A percentile compares a stretch with the other conserved stretches of the same genome.
These are phyloP conservation scores for Trichoderma koningiopsis DNA, from an alignment of 2,329 filamentous ascomycete genomes.

Conservation along the genomic window DNA sequence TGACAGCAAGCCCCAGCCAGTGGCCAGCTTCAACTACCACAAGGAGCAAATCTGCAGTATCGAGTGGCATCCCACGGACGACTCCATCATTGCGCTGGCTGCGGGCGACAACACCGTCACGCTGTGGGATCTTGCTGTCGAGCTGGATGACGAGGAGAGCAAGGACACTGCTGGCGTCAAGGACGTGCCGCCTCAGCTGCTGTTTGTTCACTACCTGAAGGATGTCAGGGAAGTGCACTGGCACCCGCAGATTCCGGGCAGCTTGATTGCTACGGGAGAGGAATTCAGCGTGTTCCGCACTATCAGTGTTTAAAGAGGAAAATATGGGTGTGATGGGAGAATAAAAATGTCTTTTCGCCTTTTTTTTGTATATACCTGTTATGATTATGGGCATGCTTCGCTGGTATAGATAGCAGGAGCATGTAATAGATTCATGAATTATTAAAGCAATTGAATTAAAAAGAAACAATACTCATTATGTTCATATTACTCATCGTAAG, in stretches of 20 bases:
- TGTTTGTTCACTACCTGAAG: slow-evolving; percentile 97
- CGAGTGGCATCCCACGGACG: slow-evolving; percentile 97
- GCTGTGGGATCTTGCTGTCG: slow-evolving; percentile 94
- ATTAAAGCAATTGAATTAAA: neutral
- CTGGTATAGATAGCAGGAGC: slow-evolving; percentile 22
- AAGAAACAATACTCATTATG: neutral
- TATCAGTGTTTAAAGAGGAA: slow-evolving; percentile 67
- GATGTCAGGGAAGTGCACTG: slow-evolving; percentile 95
- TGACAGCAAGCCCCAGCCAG: slow-evolving; percentile 67
- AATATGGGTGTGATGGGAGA: neutral
- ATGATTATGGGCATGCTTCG: slow-evolving; percentile 22
- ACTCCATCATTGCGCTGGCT: slow-evolving; percentile 91
- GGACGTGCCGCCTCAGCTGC: slow-evolving; percentile 88
- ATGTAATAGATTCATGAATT: slow-evolving; percentile 23
- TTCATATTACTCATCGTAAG: neutral
- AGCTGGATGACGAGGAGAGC: slow-evolving; percentile 95
- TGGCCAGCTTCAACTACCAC: slow-evolving; percentile 95
- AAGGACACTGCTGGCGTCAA: slow-evolving; percentile 82
- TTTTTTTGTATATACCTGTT: slow-evolving; percentile 25
- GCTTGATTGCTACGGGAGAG: slow-evolving; percentile 85
- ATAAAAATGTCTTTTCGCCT: neutral
- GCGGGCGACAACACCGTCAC: slow-evolving; percentile 93
- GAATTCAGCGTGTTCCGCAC: slow-evolving; percentile 86
- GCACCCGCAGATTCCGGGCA: slow-evolving; percentile 94
- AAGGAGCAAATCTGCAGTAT: slow-evolving; percentile 94